Conservation (phyloP, 2,329 filamentous ascomycete species). For the Elsinoe necatrix region DNA sequence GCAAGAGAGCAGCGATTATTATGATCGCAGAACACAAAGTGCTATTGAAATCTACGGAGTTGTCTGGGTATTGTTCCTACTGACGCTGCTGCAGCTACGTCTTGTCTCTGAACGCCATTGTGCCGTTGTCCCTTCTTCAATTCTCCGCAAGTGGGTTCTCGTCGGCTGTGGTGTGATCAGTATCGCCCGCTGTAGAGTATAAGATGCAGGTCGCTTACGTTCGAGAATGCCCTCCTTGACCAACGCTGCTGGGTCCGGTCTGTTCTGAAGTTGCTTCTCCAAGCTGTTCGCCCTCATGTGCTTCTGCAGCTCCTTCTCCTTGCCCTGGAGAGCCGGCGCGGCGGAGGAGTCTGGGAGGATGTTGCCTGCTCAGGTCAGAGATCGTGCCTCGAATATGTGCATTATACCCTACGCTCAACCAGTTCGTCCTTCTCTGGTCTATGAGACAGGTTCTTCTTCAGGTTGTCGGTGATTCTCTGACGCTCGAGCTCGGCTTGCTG, state of each 20-base stretch:
- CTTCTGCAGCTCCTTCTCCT: conserved; percentile 76
- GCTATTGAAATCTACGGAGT: neutral
- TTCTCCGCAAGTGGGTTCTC: conserved; percentile 14
- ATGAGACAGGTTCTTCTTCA: conserved; percentile 57
- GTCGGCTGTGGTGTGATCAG: neutral
- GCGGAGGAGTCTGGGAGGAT: conserved; percentile 74
- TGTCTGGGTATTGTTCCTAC: conserved; percentile 5
- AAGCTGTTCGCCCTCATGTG: conserved; percentile 81
- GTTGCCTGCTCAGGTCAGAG: conserved; percentile 51
- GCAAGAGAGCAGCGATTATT: no score
- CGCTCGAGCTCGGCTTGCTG: conserved; percentile 55
- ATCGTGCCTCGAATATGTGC: neutral
- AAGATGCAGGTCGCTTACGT: conserved; percentile 17
- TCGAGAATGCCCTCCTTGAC: conserved; percentile 72
- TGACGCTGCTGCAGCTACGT: neutral
- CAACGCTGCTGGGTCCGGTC: conserved; percentile 67
- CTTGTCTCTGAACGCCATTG: neutral
- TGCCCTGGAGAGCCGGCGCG: conserved; percentile 68
- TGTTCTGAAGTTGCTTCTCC: conserved; percentile 74
- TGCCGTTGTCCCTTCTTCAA: neutral
- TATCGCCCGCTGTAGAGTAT: neutral
- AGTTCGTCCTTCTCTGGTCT: conserved; percentile 64
- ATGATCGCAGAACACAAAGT: neutral
- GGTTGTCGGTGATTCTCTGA: conserved; percentile 52
- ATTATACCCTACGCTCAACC: conserved; percentile 57